A percentile compares a stretch with the other conserved stretches of the same genome.
phyloP scores from a whole-genome alignment of 1,284 basidiomycete species.

The Tilletia setariae region DNA sequence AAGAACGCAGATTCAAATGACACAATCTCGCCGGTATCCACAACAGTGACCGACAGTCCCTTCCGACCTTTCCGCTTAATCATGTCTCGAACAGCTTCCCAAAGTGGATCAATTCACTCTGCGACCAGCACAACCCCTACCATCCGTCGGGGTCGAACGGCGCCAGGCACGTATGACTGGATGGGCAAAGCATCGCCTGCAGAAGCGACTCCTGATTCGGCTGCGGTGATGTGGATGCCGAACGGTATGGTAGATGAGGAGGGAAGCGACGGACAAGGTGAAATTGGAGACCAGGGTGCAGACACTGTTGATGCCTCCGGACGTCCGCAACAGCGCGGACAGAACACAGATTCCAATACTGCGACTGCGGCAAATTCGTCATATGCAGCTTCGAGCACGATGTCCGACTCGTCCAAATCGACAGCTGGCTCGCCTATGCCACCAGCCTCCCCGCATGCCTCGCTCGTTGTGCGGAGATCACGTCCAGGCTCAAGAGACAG shows the following conservation, averaged over 20 bases:
- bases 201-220: neutral
- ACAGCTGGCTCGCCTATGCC: too few relatives aligned
- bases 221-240: neutral
- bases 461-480: too few relatives aligned
- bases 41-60: neutral
- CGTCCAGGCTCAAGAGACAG: too few relatives aligned
- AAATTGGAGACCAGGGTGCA: neutral
- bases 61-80: neutral
- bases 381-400: too few relatives aligned
- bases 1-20: neutral
- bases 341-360: too few relatives aligned
- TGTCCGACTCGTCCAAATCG: too few relatives aligned
- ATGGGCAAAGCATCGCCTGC: neutral
- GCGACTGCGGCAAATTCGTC: too few relatives aligned
- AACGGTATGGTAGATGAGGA: neutral
- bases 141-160: neutral
- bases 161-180: constrained; percentile 2
- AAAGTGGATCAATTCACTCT: neutral
- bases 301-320: too few relatives aligned
- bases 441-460: too few relatives aligned
- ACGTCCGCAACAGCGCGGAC: too few relatives aligned
- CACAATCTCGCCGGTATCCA: too few relatives aligned
- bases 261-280: neutral
- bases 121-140: neutral
- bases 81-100: neutral